Base-by-base conservation (phyloP, 352 stramenopile genomes). In the Phytopythium montanum region DNA sequence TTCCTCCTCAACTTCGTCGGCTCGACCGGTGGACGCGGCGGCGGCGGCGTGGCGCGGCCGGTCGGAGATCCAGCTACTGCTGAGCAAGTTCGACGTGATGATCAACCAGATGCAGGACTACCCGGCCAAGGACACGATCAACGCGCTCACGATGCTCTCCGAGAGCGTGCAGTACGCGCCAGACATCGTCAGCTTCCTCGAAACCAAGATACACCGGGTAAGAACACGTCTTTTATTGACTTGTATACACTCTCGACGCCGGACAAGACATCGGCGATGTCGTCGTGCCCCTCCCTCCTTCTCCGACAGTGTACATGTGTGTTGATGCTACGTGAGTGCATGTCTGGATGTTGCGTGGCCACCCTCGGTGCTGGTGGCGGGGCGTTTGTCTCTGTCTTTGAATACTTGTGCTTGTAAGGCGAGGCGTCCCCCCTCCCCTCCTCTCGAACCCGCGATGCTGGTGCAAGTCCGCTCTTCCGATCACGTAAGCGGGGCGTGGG, bases 161-260 rank as follows among this genome's bases (percentile, higher is more conserved):
- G 85, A 92, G 68, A 79, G 80, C 54, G 50, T 78, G 31, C 62
- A 87, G 58, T 90, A 88, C 67, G 85, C 84, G 49, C 73, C 79
- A 49, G 81, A 94, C 69, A 86, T 95, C 68, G 86, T 92, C 72
- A 84, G 75, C 65, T 95, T 95, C 76, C 74, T 95, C 59, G 85
- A 94, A 66, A 93, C 83, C 60, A 95, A 95, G 76, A 90, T 95
- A 70, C 78, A 93, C 64, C 79, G 82, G 76, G 86, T 94, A 91
- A 70, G 64, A 26, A 54, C 45, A 26, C 26, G 29, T n/a, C 19
- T n/a, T 13, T 51, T 16, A 23, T 0, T 52, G n/a, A 7, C 33
- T 51, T 21, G 23, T 29, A 14, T 26, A 14, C 34, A n/a, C 25
- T 36, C 31, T 36, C 2, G 31, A 36, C 6, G 31, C 31, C 1